Percentiles rank a stretch among this genome's conserved stretches.
These are phyloP conservation scores for Coniochaeta prunicola DNA, from an alignment of 2,329 filamentous ascomycete species.

Conservation along the genomic window DNA sequence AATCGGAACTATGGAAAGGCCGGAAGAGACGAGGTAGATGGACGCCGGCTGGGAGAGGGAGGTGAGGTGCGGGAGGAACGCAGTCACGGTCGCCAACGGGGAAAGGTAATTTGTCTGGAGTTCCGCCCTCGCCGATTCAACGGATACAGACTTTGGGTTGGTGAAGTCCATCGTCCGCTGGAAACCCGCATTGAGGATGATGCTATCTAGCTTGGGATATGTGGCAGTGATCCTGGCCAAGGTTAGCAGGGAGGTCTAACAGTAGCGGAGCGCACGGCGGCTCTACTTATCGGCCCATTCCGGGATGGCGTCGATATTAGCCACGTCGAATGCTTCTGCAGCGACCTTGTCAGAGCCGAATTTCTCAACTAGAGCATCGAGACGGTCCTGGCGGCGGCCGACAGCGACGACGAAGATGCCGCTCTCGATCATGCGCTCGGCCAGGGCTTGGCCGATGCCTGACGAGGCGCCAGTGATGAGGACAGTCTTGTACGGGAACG, in stretches of 20 bases:
- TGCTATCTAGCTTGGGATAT: slow-evolving; percentile 44
- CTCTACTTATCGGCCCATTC: slow-evolving; percentile 31
- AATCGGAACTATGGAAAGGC: slow-evolving; percentile 38
- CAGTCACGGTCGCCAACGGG: slow-evolving; percentile 10
- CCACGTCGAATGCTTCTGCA: slow-evolving; percentile 37
- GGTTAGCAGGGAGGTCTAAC: background rate
- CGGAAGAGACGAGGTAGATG: slow-evolving; percentile 14
- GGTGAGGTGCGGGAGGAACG: slow-evolving; percentile 16
- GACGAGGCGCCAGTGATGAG: slow-evolving; percentile 48
- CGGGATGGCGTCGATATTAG: slow-evolving; percentile 31
- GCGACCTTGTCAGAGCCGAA: slow-evolving; percentile 36
- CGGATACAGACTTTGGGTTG: slow-evolving; percentile 24
- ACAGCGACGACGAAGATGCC: slow-evolving; percentile 47
- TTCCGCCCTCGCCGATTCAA: slow-evolving; percentile 25
- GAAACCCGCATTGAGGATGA: slow-evolving; percentile 51
- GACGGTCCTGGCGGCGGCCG: slow-evolving; percentile 44
- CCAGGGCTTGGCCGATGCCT: slow-evolving; percentile 43
- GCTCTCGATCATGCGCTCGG: slow-evolving; percentile 30
- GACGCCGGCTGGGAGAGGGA: slow-evolving; percentile 24
- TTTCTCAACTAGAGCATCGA: slow-evolving; percentile 40
- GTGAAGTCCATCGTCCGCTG: slow-evolving; percentile 41
- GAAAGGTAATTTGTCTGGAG: slow-evolving; percentile 15
- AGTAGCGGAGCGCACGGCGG: background rate
- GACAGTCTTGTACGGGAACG: slow-evolving; percentile 47
- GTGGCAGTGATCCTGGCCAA: slow-evolving; percentile 20